Conservation (phyloP, 345 rosid genomes). For the Durio zibethinus region DNA sequence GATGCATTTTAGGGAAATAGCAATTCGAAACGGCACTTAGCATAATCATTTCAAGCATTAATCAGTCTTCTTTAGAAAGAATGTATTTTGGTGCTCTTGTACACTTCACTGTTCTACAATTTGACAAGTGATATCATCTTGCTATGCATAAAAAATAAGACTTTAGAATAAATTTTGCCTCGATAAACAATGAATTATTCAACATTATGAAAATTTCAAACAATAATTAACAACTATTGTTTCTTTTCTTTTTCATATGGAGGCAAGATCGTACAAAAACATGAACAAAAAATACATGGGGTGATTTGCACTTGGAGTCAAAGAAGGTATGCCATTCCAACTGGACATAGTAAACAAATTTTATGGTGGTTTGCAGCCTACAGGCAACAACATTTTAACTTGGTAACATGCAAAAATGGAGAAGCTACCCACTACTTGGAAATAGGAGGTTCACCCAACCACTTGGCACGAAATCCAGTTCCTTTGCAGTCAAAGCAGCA, state of each 20-base stretch:
- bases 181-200: neutral
- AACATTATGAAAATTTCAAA: neutral
- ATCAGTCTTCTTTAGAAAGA: too few relatives aligned
- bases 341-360: neutral
- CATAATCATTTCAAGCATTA: neutral
- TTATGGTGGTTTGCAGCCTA: neutral
- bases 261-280: neutral
- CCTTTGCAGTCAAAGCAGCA: slow-evolving; percentile 79
- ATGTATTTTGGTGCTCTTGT: neutral
- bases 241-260: neutral
- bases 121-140: neutral
- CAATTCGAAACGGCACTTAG: neutral
- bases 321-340: neutral
- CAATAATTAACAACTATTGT: neutral
- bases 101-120: neutral
- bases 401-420: neutral
- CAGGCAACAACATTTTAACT: neutral
- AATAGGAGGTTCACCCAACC: slow-evolving; percentile 75
- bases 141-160: neutral
- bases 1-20: neutral
- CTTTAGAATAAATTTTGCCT: neutral
- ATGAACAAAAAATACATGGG: slow-evolving; percentile 1
- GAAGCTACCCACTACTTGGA: slow-evolving; percentile 31
- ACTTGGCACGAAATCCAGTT: slow-evolving; percentile 95
- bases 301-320: neutral